Percentiles rank a stretch among this genome's conserved stretches.
Evolutionary conservation across 140 eudicot genomes (phyloP).

Genomic region (Cichorium intybus): DNA sequence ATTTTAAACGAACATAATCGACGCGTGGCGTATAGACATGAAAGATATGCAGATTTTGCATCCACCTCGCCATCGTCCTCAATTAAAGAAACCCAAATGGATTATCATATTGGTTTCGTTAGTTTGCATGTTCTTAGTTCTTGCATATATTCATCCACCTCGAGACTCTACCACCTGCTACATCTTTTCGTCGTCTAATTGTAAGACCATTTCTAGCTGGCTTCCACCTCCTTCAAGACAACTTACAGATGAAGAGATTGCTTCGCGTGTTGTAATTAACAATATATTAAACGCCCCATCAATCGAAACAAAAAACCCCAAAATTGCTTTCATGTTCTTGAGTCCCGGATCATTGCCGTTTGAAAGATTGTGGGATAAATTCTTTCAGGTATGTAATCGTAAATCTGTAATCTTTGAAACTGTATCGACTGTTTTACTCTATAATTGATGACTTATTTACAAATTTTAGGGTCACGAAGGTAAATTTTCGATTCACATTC

Average conservation of each 20-base stretch:
- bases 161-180: conserved; percentile 72
- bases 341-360: conserved; percentile 85
- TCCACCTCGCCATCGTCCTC: conserved; percentile 73
- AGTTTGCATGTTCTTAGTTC: conserved; percentile 64
- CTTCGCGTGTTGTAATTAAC: conserved; percentile 75
- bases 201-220: conserved; percentile 71
- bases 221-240: conserved; percentile 87
- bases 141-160: conserved; percentile 83
- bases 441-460: neutral
- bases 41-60: conserved; percentile 67
- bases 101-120: conserved; percentile 70
- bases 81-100: conserved; percentile 85
- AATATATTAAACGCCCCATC: conserved; percentile 57
- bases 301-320: conserved; percentile 42
- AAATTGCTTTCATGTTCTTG: conserved; percentile 94
- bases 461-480: conserved; percentile 79
- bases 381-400: conserved; percentile 65
- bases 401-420: too few species aligned
- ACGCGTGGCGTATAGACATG: conserved; percentile 59
- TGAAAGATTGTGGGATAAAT: conserved; percentile 89
- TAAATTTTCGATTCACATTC: conserved; percentile 87
- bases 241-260: conserved; percentile 75
- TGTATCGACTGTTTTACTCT: neutral
- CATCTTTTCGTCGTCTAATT: conserved; percentile 69
- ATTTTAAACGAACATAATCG: conserved; percentile 42